These are phyloP conservation scores for Nitzschia inconspicua DNA, from an alignment of 108 stramenopile genomes.

Conservation along the genomic window DNA sequence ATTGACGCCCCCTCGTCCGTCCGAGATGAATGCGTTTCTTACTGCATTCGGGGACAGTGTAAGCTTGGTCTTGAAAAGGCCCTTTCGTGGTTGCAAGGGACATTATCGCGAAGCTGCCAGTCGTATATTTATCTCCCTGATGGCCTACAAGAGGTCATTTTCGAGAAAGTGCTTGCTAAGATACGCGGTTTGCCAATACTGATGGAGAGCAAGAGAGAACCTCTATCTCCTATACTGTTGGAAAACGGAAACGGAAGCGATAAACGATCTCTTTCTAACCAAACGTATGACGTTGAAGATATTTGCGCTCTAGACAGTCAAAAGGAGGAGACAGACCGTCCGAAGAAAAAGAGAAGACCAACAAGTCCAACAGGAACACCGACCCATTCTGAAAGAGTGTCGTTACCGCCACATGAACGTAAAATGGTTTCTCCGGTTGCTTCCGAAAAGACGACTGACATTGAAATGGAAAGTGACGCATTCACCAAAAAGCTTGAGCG, in stretches of 20 bases:
- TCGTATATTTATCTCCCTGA: conserved; percentile 19
- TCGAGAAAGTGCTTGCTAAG: not conserved
- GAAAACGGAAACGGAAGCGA: too few relatives aligned
- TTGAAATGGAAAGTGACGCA: conserved; percentile 6
- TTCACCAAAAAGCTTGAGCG: conserved; percentile 22
- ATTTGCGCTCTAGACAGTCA: too few relatives aligned
- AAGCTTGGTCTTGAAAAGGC: conserved; percentile 35
- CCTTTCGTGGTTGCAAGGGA: conserved; percentile 19
- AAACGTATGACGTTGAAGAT: too few relatives aligned
- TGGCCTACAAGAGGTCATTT: conserved; percentile 10
- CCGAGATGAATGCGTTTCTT: conserved; percentile 26
- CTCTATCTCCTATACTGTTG: too few relatives aligned
- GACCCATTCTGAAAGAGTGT: too few relatives aligned
- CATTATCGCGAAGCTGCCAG: not conserved
- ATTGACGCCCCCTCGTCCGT: conserved; percentile 14
- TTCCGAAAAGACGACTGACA: not conserved
- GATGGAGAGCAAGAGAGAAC: too few relatives aligned
- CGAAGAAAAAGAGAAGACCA: too few relatives aligned
- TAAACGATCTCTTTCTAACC: too few relatives aligned
- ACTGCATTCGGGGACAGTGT: conserved; percentile 7
- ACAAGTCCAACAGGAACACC: too few relatives aligned
- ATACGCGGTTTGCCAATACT: not conserved
- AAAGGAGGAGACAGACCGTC: too few relatives aligned
- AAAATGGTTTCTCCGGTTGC: not conserved
- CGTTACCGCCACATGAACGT: too few relatives aligned